Percentiles rank a stretch among this genome's conserved stretches.
Evolutionary conservation across 2,329 filamentous ascomycete genomes (phyloP).

Genomic region (Diaporthe sp.): DNA sequence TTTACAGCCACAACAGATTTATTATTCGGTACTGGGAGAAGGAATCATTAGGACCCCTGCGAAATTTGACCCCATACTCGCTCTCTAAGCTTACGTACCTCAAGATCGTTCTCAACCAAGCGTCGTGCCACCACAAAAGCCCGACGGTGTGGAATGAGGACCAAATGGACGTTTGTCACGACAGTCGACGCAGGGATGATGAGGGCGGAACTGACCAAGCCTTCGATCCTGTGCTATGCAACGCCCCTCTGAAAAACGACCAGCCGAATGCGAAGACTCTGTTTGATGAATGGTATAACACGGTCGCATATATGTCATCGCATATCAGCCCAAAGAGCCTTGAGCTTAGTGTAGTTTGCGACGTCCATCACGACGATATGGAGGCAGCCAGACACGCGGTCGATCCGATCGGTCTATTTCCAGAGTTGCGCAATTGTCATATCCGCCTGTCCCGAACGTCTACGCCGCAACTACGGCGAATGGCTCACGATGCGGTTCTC

Average conservation of each 20-base stretch:
- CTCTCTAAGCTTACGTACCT: not conserved
- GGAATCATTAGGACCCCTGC: not conserved
- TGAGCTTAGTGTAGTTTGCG: constrained; percentile 4
- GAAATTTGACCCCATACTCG: not conserved
- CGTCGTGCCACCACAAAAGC: not conserved
- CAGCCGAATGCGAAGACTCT: not conserved
- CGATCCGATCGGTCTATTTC: not conserved
- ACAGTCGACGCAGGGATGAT: not conserved
- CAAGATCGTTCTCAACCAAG: not conserved
- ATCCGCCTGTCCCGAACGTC: not conserved
- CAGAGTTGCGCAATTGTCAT: not conserved
- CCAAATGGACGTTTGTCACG: not conserved
- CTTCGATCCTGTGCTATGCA: not conserved
- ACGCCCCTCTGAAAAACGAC: not conserved
- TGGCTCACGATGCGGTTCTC: not conserved
- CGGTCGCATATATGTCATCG: not conserved
- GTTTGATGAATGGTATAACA: not conserved
- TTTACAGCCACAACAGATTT: not conserved
- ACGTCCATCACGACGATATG: not conserved
- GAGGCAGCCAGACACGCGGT: not conserved
- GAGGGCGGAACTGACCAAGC: not conserved
- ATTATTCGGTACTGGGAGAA: constrained; percentile 1
- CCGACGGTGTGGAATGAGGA: not conserved
- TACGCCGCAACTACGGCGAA: not conserved
- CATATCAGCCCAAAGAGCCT: not conserved